A percentile compares a stretch with the other conserved stretches of the same genome.
Conservation (phyloP, 2,329 filamentous ascomycete genomes). For the Curvularia sp. region DNA sequence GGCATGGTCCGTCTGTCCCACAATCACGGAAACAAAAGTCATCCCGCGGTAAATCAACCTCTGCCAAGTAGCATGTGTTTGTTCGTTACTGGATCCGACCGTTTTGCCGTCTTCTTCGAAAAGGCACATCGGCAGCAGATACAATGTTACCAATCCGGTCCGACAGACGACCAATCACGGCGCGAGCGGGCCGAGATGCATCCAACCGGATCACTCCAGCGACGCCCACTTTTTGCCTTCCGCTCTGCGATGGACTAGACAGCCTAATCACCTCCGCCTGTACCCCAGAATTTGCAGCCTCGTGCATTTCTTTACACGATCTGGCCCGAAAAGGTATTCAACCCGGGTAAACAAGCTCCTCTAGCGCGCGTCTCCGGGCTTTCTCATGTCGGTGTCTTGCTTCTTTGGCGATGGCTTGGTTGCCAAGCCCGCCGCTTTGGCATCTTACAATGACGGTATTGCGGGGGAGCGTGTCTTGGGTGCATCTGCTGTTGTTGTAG, state of each 20-base stretch:
- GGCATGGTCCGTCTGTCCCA: neutral
- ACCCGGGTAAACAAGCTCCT: conserved; percentile 18
- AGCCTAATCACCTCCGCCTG: conserved; percentile 9
- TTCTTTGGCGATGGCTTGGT: conserved; percentile 13
- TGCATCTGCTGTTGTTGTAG: conserved; percentile 14
- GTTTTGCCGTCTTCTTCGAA: neutral
- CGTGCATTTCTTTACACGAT: conserved; percentile 1
- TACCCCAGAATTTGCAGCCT: conserved; percentile 18
- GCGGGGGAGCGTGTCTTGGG: conserved; percentile 34
- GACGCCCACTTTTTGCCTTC: conserved; percentile 2
- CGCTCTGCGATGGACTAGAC: conserved; percentile 7
- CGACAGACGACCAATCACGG: conserved; percentile 23
- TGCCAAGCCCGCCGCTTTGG: conserved; percentile 25
- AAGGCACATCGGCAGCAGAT: neutral
- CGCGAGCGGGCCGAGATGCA: conserved; percentile 23
- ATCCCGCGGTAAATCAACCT: neutral
- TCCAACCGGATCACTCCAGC: conserved; percentile 17
- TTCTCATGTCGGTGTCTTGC: conserved; percentile 22
- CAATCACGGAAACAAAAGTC: neutral
- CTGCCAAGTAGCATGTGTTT: neutral
- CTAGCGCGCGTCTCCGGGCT: conserved; percentile 7
- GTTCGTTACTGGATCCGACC: neutral
- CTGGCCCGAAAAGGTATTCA: conserved; percentile 18
- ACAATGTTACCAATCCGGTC: conserved; percentile 15
- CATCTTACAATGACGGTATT: conserved; percentile 22